Evolutionary conservation across 108 stramenopile genomes (phyloP).

Genomic region (Nitzschia sp.): DNA sequence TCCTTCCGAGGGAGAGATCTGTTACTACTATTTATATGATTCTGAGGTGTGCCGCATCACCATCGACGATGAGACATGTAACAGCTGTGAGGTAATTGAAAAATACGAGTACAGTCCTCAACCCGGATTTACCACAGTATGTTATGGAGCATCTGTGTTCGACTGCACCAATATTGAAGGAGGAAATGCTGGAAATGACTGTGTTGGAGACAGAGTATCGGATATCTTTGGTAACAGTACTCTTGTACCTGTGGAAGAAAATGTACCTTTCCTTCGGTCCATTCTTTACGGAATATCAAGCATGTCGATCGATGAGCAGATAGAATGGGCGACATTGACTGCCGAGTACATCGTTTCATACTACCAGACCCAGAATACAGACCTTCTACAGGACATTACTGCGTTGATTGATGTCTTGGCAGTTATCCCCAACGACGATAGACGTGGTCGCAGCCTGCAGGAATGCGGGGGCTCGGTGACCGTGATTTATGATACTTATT

Average conservation of each 20-base stretch:
- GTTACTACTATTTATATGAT: background rate
- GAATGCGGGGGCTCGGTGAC: background rate
- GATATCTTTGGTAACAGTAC: background rate
- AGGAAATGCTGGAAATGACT: constrained; percentile 3
- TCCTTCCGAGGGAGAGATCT: background rate
- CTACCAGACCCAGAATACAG: background rate
- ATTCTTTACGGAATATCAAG: background rate
- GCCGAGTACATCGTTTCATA: background rate
- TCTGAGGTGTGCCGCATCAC: background rate
- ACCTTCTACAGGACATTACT: background rate
- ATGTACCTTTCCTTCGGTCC: background rate
- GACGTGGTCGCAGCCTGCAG: background rate
- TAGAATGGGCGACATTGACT: background rate
- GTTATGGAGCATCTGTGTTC: too few species aligned
- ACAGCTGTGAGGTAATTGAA: background rate
- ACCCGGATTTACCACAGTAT: background rate
- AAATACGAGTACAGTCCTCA: background rate
- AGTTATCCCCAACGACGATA: background rate
- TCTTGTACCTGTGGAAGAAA: background rate
- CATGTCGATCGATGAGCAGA: background rate
- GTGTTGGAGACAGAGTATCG: background rate
- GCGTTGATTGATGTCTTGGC: constrained; percentile 1
- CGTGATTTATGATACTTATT: background rate
- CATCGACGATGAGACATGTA: background rate
- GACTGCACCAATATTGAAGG: background rate